Percentiles rank a stretch among this genome's conserved stretches.
These are phyloP conservation scores for Fragaria iinumae DNA, from an alignment of 306 rosid species.

Conservation along the genomic window DNA sequence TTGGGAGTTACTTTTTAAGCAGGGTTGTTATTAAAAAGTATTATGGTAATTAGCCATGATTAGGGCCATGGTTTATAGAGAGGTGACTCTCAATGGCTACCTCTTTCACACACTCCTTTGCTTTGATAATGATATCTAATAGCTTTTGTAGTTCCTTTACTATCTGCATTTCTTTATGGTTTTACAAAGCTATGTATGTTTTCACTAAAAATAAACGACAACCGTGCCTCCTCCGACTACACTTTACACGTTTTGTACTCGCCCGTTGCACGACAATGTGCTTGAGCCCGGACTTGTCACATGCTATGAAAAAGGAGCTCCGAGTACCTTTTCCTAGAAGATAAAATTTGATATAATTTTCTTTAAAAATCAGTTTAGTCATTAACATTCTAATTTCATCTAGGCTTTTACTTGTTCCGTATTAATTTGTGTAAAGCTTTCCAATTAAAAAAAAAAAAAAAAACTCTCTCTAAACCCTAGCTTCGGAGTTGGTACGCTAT, in stretches of 20 bases:
- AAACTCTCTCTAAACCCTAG: no score
- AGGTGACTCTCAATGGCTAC: slow-evolving; percentile 38
- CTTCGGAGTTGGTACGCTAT: no score
- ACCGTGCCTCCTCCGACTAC: slow-evolving; percentile 16
- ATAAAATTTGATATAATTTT: no score
- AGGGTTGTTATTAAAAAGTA: slow-evolving; percentile 8
- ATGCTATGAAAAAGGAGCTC: neutral
- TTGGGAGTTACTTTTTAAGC: slow-evolving; percentile 7
- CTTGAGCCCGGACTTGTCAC: neutral
- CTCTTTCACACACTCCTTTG: slow-evolving; percentile 52
- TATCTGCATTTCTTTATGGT: slow-evolving; percentile 12
- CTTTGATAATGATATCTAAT: slow-evolving; percentile 66
- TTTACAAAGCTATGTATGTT: slow-evolving; percentile 44
- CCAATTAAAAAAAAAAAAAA: no score
- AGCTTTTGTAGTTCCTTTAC: slow-evolving; percentile 31
- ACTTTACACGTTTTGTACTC: neutral
- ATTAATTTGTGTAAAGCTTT: no score
- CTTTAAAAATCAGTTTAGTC: no score
- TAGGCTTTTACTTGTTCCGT: no score
- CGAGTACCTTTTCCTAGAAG: no score
- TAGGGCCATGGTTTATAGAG: slow-evolving; percentile 46
- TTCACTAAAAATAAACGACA: slow-evolving; percentile 24
- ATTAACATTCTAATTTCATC: no score
- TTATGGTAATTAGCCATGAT: slow-evolving; percentile 42
- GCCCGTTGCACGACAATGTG: neutral